Conservation (phyloP, 331 rosid genomes). For the Pyrus hybrid region DNA sequence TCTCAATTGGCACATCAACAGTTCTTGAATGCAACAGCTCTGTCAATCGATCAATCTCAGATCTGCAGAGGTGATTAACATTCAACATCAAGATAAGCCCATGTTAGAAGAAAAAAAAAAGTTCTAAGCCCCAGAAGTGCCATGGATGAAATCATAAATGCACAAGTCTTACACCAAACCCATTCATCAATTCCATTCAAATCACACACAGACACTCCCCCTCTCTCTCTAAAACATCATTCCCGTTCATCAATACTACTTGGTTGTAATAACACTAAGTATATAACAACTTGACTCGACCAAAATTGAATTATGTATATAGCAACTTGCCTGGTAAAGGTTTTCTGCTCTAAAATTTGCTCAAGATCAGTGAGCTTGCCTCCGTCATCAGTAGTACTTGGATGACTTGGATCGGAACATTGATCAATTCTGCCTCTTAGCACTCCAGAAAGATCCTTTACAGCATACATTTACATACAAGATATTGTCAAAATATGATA, state of each 20-base stretch:
- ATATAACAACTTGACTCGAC: background rate
- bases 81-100: background rate
- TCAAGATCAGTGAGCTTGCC: conserved; percentile 60
- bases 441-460: conserved; percentile 32
- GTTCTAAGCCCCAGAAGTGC: background rate
- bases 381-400: conserved; percentile 31
- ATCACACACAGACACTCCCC: background rate
- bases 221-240: background rate
- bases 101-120: background rate
- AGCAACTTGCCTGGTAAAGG: conserved; percentile 66
- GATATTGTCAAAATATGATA: background rate
- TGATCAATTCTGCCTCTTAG: conserved; percentile 27
- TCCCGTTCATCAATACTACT: background rate
- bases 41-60: conserved; percentile 80
- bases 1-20: conserved; percentile 35
- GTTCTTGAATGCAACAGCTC: conserved; percentile 70
- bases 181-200: background rate
- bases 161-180: background rate
- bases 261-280: background rate
- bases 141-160: background rate
- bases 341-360: conserved; percentile 73
- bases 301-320: background rate
- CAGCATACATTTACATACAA: conserved; percentile 7
- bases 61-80: conserved; percentile 41
- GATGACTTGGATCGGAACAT: conserved; percentile 27